These are phyloP conservation scores for Beverwykella pulmonaria DNA, from an alignment of 495 filamentous ascomycete species.

Conservation along the genomic window DNA sequence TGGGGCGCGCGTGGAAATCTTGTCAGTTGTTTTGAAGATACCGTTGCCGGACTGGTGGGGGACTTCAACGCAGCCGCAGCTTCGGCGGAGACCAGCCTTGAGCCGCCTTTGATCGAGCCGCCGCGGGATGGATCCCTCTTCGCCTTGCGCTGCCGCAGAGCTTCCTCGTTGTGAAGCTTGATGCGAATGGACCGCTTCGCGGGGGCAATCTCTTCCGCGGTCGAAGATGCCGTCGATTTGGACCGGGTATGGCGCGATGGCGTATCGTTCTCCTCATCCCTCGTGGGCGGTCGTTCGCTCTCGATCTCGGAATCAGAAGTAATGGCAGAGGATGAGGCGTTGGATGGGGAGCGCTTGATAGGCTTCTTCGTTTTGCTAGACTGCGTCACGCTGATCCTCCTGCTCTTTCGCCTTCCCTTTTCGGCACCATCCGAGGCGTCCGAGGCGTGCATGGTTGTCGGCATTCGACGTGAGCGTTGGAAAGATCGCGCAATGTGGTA, in stretches of 20 bases:
- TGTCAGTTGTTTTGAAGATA: slow-evolving; percentile 65
- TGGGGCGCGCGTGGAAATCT: slow-evolving; percentile 87
- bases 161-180: slow-evolving; percentile 84
- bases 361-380: slow-evolving; percentile 21
- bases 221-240: slow-evolving; percentile 50
- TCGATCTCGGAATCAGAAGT: slow-evolving; percentile 46
- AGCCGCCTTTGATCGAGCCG: slow-evolving; percentile 34
- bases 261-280: slow-evolving; percentile 40
- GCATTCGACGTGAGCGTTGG: slow-evolving; percentile 45
- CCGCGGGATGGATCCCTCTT: slow-evolving; percentile 44
- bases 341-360: slow-evolving; percentile 38
- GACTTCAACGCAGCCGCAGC: slow-evolving; percentile 71
- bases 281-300: slow-evolving; percentile 37
- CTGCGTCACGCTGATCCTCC: slow-evolving; percentile 30
- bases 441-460: slow-evolving; percentile 39
- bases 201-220: slow-evolving; percentile 64
- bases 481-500: slow-evolving; percentile 37
- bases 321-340: slow-evolving; percentile 48
- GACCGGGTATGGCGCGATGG: slow-evolving; percentile 55
- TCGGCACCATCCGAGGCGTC: slow-evolving; percentile 43
- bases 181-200: slow-evolving; percentile 84
- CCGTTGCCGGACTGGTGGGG: slow-evolving; percentile 76
- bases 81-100: slow-evolving; percentile 44
- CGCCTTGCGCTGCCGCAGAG: slow-evolving; percentile 58
- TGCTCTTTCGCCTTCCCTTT: slow-evolving; percentile 33